Evolutionary conservation across 1,284 basidiomycete genomes (phyloP), one percentile per base, ranked within the genome.

Genomic region (Thelephora terrestris): DNA sequence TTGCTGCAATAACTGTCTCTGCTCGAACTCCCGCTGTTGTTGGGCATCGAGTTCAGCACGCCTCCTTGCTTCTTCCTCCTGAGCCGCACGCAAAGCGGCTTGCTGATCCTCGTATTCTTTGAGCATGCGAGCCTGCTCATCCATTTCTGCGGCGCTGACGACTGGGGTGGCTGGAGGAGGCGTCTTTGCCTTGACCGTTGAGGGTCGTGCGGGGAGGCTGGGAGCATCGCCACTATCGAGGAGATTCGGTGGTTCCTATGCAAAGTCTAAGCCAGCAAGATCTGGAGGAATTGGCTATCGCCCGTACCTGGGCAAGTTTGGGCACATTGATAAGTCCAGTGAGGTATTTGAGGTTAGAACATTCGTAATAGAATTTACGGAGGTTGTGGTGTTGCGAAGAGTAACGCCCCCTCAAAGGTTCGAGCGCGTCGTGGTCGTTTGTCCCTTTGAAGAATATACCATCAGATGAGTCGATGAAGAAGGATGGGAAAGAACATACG

Each of bases 61-160:
- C 16, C 74, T 76, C 24, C 78, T 79, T 61, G 94, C 89, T 60
- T 96, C 95, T 0, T 78, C 79, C 54, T 93, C 90, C 46, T 91
- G 80, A 53, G 87, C 78, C 23, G 85, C 75, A 42, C 82, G 76
- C 24, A 98, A 70, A 2, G 85, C 81, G 20, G 82, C 77, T 61
- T 99, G 96, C 64, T 98, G 92, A 43, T 93, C 87, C 65, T 99
- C 96, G 61, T 98, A 99, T 64, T 98, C 82, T 61, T 95, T 94
- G 51, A 99, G 78, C 78, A 99, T 83, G 18, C 90, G 85, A 7
- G 89, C 89, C 69, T 99, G 96, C 64, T 98, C 93, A 50, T 82
- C 84, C 51, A 98, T 82, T 59, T 90, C 87, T 3, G 79, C 79
- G 38, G 77, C 75, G 57, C 81, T 85, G 4, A 89, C 83, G 9